Conservation (phyloP, 441 rosid genomes). For the Omphalea diandra region DNA sequence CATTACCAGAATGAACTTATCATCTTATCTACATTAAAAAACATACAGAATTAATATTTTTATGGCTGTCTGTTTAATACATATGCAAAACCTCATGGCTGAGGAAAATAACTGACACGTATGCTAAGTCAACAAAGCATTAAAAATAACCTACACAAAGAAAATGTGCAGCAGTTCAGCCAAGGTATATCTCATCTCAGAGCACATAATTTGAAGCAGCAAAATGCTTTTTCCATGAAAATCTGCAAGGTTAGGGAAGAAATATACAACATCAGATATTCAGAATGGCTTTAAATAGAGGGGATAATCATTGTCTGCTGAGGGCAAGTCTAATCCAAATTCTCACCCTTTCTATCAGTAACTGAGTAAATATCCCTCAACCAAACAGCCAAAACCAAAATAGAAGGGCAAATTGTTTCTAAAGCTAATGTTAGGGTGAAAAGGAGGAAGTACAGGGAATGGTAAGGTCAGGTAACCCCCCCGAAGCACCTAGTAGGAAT, state of each 20-base stretch:
- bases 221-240: constrained; percentile 46
- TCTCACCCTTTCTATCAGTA: constrained; percentile 36
- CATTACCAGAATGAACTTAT: neutral
- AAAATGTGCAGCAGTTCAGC: constrained; percentile 36
- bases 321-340: constrained; percentile 22
- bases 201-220: constrained; percentile 44
- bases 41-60: neutral
- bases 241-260: constrained; percentile 52
- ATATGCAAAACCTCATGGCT: neutral
- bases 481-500: neutral
- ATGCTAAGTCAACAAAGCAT: neutral
- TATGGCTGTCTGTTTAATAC: neutral
- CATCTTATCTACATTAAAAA: constrained; percentile 1
- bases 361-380: constrained; percentile 10
- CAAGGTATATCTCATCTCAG: constrained; percentile 47
- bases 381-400: neutral
- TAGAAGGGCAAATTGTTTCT: constrained; percentile 3
- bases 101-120: neutral
- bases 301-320: constrained; percentile 18
- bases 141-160: constrained; percentile 44
- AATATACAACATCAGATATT: constrained; percentile 40
- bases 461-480: constrained; percentile 3
- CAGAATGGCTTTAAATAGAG: constrained; percentile 23
- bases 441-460: neutral
- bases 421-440: neutral